Conservation (phyloP, 805 yeast species). For the Suhomyces faveliae region DNA sequence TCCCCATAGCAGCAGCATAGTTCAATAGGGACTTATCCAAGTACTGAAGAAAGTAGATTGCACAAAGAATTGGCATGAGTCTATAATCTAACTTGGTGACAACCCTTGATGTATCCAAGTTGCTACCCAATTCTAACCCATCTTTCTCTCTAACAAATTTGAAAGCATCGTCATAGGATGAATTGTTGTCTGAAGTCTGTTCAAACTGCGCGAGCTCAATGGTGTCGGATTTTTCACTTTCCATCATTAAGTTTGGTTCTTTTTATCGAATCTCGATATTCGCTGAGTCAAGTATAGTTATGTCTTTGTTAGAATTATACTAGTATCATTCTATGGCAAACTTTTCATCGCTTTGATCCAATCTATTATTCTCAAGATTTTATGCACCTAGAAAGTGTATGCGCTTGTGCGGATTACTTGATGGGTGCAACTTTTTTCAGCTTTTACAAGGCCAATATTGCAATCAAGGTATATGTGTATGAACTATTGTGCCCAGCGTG, state of each 20-base stretch:
- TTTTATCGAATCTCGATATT: neutral
- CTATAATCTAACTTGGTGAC: conserved; percentile 45
- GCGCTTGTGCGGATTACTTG: conserved; percentile 2
- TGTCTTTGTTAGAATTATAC: neutral
- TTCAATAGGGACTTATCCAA: conserved; percentile 59
- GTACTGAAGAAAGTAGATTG: conserved; percentile 55
- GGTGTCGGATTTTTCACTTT: neutral
- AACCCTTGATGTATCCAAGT: neutral
- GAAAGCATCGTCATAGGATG: conserved; percentile 20
- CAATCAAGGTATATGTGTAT: no score
- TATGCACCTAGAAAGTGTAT: conserved; percentile 1
- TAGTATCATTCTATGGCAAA: neutral
- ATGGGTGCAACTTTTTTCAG: neutral
- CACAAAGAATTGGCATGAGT: conserved; percentile 50
- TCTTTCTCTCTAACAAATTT: conserved; percentile 13
- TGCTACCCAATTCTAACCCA: neutral
- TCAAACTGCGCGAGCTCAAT: neutral
- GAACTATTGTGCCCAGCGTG: no score
- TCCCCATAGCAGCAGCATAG: conserved; percentile 66
- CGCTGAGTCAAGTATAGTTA: neutral
- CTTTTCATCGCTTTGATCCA: neutral
- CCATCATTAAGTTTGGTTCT: neutral
- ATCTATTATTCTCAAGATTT: neutral
- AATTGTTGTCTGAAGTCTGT: neutral
- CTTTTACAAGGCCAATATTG: neutral